Base-by-base conservation (phyloP, 2,329 filamentous ascomycete genomes). In the Curvularia sp. region DNA sequence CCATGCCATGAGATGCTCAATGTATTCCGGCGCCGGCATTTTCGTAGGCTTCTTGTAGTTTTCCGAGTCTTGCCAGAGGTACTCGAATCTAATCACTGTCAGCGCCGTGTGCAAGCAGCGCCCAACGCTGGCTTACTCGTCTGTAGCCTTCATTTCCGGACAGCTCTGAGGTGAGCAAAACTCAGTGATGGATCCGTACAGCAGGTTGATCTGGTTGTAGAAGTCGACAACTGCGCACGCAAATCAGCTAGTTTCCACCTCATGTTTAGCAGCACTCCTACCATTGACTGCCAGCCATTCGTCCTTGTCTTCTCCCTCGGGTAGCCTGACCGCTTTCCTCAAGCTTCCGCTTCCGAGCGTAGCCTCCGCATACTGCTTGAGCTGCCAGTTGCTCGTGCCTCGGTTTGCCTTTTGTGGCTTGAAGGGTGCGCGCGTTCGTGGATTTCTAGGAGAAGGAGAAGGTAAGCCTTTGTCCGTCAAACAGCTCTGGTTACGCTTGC, bases 91-190 rank as follows among this genome's bases (percentile, higher is more conserved):
- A 27, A 38, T 0, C 1, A 5, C 3, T 58, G 49, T 69, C 39
- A 69, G 49, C 5, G 15, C 27, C 9, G 18, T 19, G 32, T 13
- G 7, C n/a, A 27, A 6, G 15, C 12, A 9, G 13, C 8, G 21
- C 5, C 23, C 18, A 19, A 15, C 13, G 23, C 6, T 10, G 18
- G 30, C 32, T 21, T 84, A 95, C 90, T 99, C 95, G 80, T 99
- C 96, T 9, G 95, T 99, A n/a, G 95, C 95, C 80, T 99, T 99
- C 95, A 99, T 99, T 81, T 98, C 95, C 0, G 95, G 95, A 78
- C 95, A 99, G 65, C 93, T 93, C 76, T 95, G 90, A 30, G 95
- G 94, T 25, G 95, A 98, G 83, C 95, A 99, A 80, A 99, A 99
- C 77, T 99, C 95, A 59, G 95, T 99, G 76, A 99, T 99, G 66